phyloP scores from a whole-genome alignment of 805 yeast genomes.

The Ogataea paraovalis region DNA sequence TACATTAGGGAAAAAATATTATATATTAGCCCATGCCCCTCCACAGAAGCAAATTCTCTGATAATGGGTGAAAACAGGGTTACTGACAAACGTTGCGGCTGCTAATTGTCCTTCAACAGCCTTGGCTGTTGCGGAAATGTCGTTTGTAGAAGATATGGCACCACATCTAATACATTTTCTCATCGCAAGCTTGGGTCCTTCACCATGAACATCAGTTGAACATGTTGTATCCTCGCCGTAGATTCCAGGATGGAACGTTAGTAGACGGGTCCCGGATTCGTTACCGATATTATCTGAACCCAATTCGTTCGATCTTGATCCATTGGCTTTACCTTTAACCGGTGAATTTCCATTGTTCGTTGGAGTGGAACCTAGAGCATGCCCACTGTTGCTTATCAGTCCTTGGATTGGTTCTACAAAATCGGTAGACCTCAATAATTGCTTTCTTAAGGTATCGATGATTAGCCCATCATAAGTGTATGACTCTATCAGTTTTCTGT shows the following conservation, averaged over 20 bases:
- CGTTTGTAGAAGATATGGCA: slow-evolving; percentile 33
- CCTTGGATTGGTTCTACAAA: slow-evolving; percentile 8
- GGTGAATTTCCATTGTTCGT: background rate
- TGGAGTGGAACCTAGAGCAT: background rate
- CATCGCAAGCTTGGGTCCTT: slow-evolving; percentile 15
- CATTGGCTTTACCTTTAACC: background rate
- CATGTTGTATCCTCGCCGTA: background rate
- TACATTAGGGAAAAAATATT: too few species aligned
- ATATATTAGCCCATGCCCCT: slow-evolving; percentile 60
- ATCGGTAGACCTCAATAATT: slow-evolving; percentile 26
- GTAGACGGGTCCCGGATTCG: background rate
- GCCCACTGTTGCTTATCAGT: background rate
- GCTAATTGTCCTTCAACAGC: background rate
- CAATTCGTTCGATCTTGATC: background rate
- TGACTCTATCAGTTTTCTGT: slow-evolving; percentile 16
- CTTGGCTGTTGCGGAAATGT: slow-evolving; percentile 17
- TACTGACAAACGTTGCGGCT: slow-evolving; percentile 25
- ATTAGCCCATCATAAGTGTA: slow-evolving; percentile 26
- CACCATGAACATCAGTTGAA: background rate
- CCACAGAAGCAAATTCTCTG: slow-evolving; percentile 79
- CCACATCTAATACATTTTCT: slow-evolving; percentile 35
- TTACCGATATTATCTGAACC: background rate
- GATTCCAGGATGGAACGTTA: background rate
- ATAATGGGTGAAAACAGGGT: slow-evolving; percentile 32
- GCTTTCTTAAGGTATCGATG: slow-evolving; percentile 32